These are phyloP conservation scores for Lasiosphaeria hispida DNA, from an alignment of 495 filamentous ascomycete species.

Conservation along the genomic window DNA sequence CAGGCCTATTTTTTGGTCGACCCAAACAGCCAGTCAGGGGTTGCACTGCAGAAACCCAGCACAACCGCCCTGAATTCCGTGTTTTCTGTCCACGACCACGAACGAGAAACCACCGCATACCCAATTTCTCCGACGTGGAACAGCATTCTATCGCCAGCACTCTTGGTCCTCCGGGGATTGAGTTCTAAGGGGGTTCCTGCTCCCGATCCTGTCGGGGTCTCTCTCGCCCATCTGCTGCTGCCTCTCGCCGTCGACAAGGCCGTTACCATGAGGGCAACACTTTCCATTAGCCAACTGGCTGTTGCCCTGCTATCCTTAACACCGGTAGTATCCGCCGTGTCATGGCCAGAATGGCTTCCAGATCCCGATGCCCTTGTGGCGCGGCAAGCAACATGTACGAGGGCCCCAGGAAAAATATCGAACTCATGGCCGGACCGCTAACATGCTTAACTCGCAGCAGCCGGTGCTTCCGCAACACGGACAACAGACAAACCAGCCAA, in stretches of 20 bases:
- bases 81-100: constrained; percentile 12
- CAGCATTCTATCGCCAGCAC: constrained; percentile 11
- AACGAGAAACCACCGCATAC: constrained; percentile 10
- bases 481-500: constrained; percentile 6
- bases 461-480: background rate
- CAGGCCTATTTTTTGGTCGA: constrained; percentile 23
- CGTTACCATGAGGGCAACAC: constrained; percentile 26
- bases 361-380: constrained; percentile 38
- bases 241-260: background rate
- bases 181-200: constrained; percentile 3
- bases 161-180: background rate
- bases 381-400: constrained; percentile 26
- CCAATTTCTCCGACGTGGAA: constrained; percentile 28
- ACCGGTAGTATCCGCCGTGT: constrained; percentile 31
- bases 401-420: too few species aligned
- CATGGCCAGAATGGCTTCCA: constrained; percentile 39
- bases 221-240: background rate
- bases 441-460: too few species aligned
- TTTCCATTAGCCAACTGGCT: constrained; percentile 30
- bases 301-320: constrained; percentile 36
- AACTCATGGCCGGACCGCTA: too few species aligned
- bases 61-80: constrained; percentile 20
- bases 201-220: background rate
- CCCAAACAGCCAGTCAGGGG: constrained; percentile 22
- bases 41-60: constrained; percentile 16